Evolutionary conservation across 768 basidiomycete genomes (phyloP), one percentile per base, ranked within the genome.

Genomic region (Tylopilus felleus): DNA sequence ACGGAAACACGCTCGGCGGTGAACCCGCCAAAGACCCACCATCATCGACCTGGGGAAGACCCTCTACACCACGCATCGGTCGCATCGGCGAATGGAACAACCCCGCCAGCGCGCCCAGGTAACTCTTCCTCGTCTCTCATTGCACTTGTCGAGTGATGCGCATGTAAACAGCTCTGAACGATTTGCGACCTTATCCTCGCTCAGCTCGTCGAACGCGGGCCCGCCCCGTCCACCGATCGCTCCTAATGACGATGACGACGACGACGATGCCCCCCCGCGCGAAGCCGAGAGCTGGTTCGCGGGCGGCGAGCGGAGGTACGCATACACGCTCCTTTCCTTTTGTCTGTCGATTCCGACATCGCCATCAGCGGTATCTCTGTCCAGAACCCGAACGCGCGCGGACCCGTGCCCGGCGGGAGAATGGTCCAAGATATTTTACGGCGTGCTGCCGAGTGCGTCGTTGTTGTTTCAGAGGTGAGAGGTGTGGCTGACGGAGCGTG

Each of bases 241-340:
- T n/a, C 62, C 51, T 39, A 64, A 60, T 59, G 70, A 62, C 7
- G 72, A 33, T 16, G 33, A 73, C 12, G 78, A 73, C 27, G 83
- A 83, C 1, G 78, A 77, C 12, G 76, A 75, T 4, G 77, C 77
- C 1, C 45, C 53, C 6, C 57, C 54, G 1, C 42, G 43, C 33
- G 78, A 79, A 17, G 74, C 77, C 2, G 83, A 90, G 62, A 85
- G 78, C 60, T 90, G 86, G 80, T 98, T 92, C 70, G 87, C 96
- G 4, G 96, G 96, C n/a, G 96, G 96, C 0, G 96, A 96, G 68
- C 77, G 91, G 65, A 94, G 93, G 94, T 90, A 31, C 29, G 67
- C 47, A 23, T 19, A 36, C 19, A 47, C 4, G 42, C n/a, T 3
- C 14, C n/a, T 21, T 8, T 16, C 2, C 19, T 8, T 4, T 28